Conservation (phyloP, 495 filamentous ascomycete species). For the Hypoxylon subgilvum region DNA sequence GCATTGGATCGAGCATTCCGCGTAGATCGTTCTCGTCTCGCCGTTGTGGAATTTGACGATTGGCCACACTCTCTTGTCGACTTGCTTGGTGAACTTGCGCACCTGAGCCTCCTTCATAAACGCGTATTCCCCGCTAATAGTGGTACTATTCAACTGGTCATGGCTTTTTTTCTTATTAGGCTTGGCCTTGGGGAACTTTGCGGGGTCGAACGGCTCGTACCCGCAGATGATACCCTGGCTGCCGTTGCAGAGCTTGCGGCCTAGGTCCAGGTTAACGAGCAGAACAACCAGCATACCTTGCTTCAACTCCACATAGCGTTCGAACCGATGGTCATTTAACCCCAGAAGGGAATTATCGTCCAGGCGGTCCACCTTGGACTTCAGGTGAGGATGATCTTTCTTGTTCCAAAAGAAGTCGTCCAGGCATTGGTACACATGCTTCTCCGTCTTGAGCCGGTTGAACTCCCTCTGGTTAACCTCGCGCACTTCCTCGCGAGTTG, state of each 20-base stretch:
- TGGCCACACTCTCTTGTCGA: conserved; percentile 62
- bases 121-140: conserved; percentile 45
- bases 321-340: conserved; percentile 56
- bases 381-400: conserved; percentile 64
- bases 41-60: conserved; percentile 72
- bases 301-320: conserved; percentile 68
- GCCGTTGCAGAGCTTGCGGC: conserved; percentile 81
- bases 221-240: conserved; percentile 81
- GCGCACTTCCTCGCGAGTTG: conserved; percentile 49
- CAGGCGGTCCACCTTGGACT: conserved; percentile 56
- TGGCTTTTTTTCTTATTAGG: conserved; percentile 9
- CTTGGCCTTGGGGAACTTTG: conserved; percentile 58
- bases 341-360: too few relatives aligned
- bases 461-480: conserved; percentile 49
- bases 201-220: conserved; percentile 69
- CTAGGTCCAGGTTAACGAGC: conserved; percentile 84
- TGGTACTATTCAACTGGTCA: too few relatives aligned
- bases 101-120: conserved; percentile 50
- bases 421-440: conserved; percentile 72
- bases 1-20: conserved; percentile 55
- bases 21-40: conserved; percentile 46
- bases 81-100: conserved; percentile 37
- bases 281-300: conserved; percentile 91
- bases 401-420: conserved; percentile 66
- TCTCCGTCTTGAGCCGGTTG: conserved; percentile 41